Evolutionary conservation across 2,329 filamentous ascomycete genomes (phyloP).

Genomic region (Coleophoma cylindrospora): DNA sequence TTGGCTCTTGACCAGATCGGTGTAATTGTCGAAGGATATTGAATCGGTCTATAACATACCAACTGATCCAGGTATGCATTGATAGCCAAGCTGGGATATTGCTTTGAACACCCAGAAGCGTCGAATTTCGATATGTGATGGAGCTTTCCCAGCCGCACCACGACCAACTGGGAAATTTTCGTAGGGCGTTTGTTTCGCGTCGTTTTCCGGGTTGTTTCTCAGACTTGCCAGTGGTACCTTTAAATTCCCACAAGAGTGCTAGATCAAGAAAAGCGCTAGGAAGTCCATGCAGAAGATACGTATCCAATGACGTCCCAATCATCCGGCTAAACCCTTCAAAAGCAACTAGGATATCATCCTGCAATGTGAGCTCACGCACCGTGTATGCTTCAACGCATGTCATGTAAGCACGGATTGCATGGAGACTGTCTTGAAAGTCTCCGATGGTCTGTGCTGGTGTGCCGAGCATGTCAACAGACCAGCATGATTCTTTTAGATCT

Average conservation of each 20-base stretch:
- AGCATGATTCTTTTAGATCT: neutral
- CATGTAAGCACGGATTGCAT: neutral
- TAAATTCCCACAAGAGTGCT: slow-evolving; percentile 26
- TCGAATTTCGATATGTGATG: slow-evolving; percentile 14
- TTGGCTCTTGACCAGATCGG: neutral
- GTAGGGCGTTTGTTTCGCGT: neutral
- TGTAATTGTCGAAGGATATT: slow-evolving; percentile 14
- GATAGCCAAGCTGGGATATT: slow-evolving; percentile 27
- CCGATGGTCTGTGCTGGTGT: neutral
- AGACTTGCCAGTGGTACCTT: neutral
- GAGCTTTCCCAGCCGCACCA: slow-evolving; percentile 26
- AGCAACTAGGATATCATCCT: slow-evolving; percentile 25
- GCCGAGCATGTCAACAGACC: neutral
- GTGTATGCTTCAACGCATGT: slow-evolving; percentile 24
- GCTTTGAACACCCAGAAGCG: slow-evolving; percentile 17
- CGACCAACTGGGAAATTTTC: slow-evolving; percentile 28
- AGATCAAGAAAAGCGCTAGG: slow-evolving; percentile 27
- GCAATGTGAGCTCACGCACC: slow-evolving; percentile 16
- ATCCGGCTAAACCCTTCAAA: slow-evolving; percentile 26
- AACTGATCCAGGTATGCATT: slow-evolving; percentile 29
- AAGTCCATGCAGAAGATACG: slow-evolving; percentile 22
- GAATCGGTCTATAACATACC: slow-evolving; percentile 26
- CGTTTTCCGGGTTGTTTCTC: neutral
- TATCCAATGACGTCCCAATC: slow-evolving; percentile 16
- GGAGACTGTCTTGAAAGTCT: neutral